Conservation (phyloP, 2,329 filamentous ascomycete genomes). For the Colletotrichum filicis region DNA sequence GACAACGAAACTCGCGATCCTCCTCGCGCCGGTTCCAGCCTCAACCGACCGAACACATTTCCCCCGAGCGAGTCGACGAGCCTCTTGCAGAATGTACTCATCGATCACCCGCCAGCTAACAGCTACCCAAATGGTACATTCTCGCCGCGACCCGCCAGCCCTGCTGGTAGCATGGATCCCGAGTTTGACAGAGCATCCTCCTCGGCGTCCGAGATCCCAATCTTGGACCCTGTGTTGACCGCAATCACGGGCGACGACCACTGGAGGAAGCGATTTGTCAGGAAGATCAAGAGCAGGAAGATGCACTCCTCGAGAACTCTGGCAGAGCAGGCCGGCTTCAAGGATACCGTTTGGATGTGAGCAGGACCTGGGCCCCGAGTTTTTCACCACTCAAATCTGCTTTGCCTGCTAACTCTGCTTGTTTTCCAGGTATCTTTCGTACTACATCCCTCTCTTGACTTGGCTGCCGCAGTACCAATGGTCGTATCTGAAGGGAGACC, state of each 20-base stretch:
- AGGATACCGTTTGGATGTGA: constrained; percentile 79
- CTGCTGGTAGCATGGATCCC: constrained; percentile 48
- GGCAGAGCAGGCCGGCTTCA: constrained; percentile 78
- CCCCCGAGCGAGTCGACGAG: constrained; percentile 61
- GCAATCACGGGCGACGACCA: constrained; percentile 52
- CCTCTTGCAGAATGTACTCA: constrained; percentile 52
- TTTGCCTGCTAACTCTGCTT: background rate
- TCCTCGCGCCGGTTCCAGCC: constrained; percentile 40
- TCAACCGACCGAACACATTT: constrained; percentile 15
- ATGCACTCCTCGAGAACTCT: constrained; percentile 79
- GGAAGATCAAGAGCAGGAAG: constrained; percentile 69
- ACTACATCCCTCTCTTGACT: constrained; percentile 91
- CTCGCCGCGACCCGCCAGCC: constrained; percentile 72
- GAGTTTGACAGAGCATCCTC: constrained; percentile 47
- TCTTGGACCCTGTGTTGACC: constrained; percentile 52
- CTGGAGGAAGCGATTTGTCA: constrained; percentile 62
- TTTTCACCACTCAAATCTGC: constrained; percentile 40
- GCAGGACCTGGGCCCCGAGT: background rate
- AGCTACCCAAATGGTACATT: constrained; percentile 80
- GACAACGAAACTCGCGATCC: constrained; percentile 33
- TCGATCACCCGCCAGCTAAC: constrained; percentile 55
- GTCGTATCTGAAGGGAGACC: constrained; percentile 85
- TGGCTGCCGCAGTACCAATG: constrained; percentile 91
- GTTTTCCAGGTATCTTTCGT: constrained; percentile 79
- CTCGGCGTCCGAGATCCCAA: constrained; percentile 45